These are phyloP conservation scores for Clitopilus passeckerianus DNA, from an alignment of 768 basidiomycete species.

Conservation along the genomic window DNA sequence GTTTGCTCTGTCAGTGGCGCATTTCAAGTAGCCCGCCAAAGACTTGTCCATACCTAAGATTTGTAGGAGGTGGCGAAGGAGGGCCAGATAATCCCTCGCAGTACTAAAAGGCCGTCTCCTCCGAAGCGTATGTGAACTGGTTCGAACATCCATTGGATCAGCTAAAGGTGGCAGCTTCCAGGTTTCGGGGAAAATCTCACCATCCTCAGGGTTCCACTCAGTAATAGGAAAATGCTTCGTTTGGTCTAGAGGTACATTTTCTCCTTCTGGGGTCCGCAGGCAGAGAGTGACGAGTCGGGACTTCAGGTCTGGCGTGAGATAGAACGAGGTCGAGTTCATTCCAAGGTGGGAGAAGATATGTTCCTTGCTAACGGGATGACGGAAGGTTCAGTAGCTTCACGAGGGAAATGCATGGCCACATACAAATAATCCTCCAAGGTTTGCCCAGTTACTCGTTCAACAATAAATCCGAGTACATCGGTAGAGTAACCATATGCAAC, in stretches of 20 bases:
- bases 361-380: not conserved
- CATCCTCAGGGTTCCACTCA: slow-evolving; percentile 10
- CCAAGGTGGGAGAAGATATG: not conserved
- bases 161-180: not conserved
- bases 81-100: slow-evolving; percentile 13
- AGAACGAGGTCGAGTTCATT: not conserved
- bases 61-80: slow-evolving; percentile 1
- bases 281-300: not conserved
- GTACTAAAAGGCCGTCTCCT: slow-evolving; percentile 11
- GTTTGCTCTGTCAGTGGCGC: not conserved
- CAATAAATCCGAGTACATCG: slow-evolving; percentile 21
- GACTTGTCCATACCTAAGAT: not conserved
- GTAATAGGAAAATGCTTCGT: slow-evolving; percentile 7
- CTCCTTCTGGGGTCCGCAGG: not conserved
- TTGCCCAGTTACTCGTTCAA: slow-evolving; percentile 19
- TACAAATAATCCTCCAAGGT: slow-evolving; percentile 24
- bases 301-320: not conserved
- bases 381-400: not conserved
- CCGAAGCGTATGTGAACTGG: slow-evolving; percentile 13
- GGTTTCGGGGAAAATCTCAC: not conserved
- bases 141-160: not conserved
- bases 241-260: not conserved
- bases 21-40: not conserved
- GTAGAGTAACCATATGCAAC: slow-evolving; percentile 19
- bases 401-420: not conserved